These are phyloP conservation scores for Coniochaeta hoffmannii DNA, from an alignment of 2,329 filamentous ascomycete species.

Conservation along the genomic window DNA sequence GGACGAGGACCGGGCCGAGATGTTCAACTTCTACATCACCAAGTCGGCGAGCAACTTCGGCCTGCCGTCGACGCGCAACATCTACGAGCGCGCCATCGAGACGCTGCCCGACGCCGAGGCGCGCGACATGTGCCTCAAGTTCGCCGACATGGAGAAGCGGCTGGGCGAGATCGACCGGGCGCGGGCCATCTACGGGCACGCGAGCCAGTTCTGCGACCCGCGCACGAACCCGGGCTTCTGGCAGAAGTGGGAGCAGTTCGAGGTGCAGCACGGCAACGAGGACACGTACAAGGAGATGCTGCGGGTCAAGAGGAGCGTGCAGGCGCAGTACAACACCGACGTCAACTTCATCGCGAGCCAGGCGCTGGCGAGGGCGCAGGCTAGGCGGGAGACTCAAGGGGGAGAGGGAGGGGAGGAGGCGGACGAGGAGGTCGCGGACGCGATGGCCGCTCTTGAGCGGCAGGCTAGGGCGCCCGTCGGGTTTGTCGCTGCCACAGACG, in stretches of 20 bases:
- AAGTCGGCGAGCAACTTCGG: slow-evolving; percentile 98
- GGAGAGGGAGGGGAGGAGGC: slow-evolving; percentile 25
- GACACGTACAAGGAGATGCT: slow-evolving; percentile 99
- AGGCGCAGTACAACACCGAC: slow-evolving; percentile 97
- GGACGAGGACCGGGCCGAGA: slow-evolving; percentile 89
- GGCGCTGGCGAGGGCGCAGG: slow-evolving; percentile 74
- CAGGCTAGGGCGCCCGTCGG: slow-evolving; percentile 83
- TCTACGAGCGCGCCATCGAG: slow-evolving; percentile 93
- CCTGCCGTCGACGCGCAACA: slow-evolving; percentile 84
- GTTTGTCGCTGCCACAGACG: slow-evolving; percentile 82
- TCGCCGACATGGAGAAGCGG: slow-evolving; percentile 60
- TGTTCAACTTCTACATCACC: slow-evolving; percentile 99
- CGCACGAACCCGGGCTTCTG: slow-evolving; percentile 86
- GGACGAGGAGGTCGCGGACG: slow-evolving; percentile 56
- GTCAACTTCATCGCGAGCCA: slow-evolving; percentile 98
- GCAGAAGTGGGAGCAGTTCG: slow-evolving; percentile 95
- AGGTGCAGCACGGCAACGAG: slow-evolving; percentile 96
- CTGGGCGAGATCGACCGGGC: slow-evolving; percentile 73
- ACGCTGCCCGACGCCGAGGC: slow-evolving; percentile 90
- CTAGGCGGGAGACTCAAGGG: slow-evolving; percentile 27
- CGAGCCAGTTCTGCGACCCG: slow-evolving; percentile 94
- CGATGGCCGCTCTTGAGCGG: slow-evolving; percentile 82
- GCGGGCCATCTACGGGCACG: slow-evolving; percentile 91
- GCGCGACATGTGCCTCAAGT: slow-evolving; percentile 97
- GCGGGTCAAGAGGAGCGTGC: slow-evolving; percentile 91